Base-by-base conservation (phyloP, 1,284 basidiomycete genomes). In the Ceratobasidium sp. region DNA sequence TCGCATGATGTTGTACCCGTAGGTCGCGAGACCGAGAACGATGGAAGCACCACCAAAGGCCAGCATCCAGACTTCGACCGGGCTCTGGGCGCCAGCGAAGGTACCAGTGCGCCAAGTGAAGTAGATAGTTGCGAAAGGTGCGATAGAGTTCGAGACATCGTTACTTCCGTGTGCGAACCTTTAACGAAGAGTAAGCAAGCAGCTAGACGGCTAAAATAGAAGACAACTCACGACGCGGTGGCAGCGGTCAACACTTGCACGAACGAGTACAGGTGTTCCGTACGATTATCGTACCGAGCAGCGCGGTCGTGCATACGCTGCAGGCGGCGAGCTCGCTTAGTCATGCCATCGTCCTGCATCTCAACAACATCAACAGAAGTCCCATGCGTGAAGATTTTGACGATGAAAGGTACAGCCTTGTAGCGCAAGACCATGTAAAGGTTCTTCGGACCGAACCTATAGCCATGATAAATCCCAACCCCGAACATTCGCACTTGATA, bases 231-330 rank as follows among this genome's bases (percentile, higher is more conserved):
- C 17, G 84, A 85, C 64, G 84, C 84, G 73, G 83, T 85, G 78
- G 85, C 86, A n/a, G 85, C 85, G 17, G 86, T 86, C 72, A 87
- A 75, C 71, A 86, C 84, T 76, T 87, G 85, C 57, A 87, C 80
- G 81, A 86, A 87, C 24, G 84, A 85, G 82, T 81, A 87, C 41
- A 83, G 76, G 78, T 86, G 84, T 78, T 87, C 85, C 67, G 83
- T 83, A n/a, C 79, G 84, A 79, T 86, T 86, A 75, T 80, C 80
- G 80, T 85, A 86, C 75, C 84, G 84, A 63, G 79, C 80, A 60
- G 84, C 82, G 27, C 79, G 79, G 27, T 80, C 78, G 79, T 85
- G 83, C 76, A 86, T 82, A 36, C 77, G 78, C 41, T 79, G 79
- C 80, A 85, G 83, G 41, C 83, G 80, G 0, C 77, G 76, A 19